A percentile compares a stretch with the other conserved stretches of the same genome.
Evolutionary conservation across 2,329 filamentous ascomycete species (phyloP).

Genomic region (Colletotrichum plurivorum): DNA sequence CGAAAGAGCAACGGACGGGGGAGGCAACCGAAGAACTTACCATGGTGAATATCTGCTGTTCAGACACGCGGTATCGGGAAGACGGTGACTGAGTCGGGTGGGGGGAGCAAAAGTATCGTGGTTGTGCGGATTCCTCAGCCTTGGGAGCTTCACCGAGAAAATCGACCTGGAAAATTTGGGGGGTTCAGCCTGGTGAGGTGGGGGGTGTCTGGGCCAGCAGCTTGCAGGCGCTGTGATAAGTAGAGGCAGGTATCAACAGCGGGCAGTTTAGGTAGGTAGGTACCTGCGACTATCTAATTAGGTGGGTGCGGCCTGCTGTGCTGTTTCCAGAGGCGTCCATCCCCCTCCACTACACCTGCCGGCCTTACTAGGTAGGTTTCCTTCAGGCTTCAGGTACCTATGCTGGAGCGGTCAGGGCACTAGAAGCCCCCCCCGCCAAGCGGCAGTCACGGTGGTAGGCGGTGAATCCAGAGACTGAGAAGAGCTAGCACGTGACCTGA

Average conservation of each 20-base stretch:
- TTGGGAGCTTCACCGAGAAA: conserved; percentile 39
- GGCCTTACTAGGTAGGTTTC: not conserved
- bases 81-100: conserved; percentile 24
- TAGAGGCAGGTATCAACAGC: not conserved
- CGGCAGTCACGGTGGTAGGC: not conserved
- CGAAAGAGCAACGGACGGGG: not conserved
- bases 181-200: conserved; percentile 41
- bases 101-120: conserved; percentile 30
- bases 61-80: conserved; percentile 35
- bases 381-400: conserved; percentile 4
- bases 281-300: too few relatives aligned
- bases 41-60: conserved; percentile 31
- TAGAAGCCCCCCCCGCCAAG: not conserved
- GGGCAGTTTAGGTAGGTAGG: too few relatives aligned
- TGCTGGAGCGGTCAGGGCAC: conserved; percentile 9
- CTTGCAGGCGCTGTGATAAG: conserved; percentile 33
- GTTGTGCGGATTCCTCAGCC: conserved; percentile 39
- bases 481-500: conserved; percentile 6
- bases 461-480: conserved; percentile 6
- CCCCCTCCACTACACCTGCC: conserved; percentile 22
- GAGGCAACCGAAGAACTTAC: conserved; percentile 11
- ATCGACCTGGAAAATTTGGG: conserved; percentile 40
- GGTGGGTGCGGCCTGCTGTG: not conserved
- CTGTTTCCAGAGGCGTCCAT: conserved; percentile 38
- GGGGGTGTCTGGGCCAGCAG: conserved; percentile 35